Base-by-base conservation (phyloP, 257 asterid genomes). In the Fraxinus excelsior region DNA sequence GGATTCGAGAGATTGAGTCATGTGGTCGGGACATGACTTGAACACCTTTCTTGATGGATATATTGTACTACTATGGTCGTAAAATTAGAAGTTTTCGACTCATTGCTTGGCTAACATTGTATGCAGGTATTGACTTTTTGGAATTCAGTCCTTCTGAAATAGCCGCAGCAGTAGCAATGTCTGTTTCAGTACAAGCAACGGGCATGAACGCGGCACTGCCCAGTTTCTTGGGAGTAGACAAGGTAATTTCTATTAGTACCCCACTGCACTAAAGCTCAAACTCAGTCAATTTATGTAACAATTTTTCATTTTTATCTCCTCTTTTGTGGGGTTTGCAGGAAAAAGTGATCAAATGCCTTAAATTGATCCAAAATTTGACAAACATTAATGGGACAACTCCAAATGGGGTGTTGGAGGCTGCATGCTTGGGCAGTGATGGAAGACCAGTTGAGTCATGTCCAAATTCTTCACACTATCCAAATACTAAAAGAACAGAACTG, bases 121-220 rank as follows among this genome's bases (percentile, higher is more conserved):
- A 86, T 87, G 94, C 92, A 93, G 94, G 89, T 79, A 86, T 89
- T 79, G 96, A 90, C 76, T 90, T 90, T 91, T 87, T 93, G 94
- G 94, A 91, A 76, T 93, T 91, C 91, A 90, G 79, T 87, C 87
- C 96, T 21, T 90, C 93, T 74, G 97, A 93, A 80, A 81, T 90
- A 80, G 97, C 91, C 35, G 94, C 94, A 83, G 94, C 96, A 53
- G 93, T 86, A 77, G 96, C 96, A 67, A 42, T 85, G 69, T 81
- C 74, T 70, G 94, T 84, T 77, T 85, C 84, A 42, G 80, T 29
- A 46, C 83, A 68, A 46, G 83, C 86, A 49, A 37, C 74, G 75
- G 90, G 82, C 79, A 78, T 78, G 69, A 84, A 88, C 75, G 82
- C 83, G 90, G 90, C 88, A 72, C 72, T 87, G 79, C 74, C 90